Base-by-base conservation (phyloP, 2,329 filamentous ascomycete species). In the Colletotrichum filicis region DNA sequence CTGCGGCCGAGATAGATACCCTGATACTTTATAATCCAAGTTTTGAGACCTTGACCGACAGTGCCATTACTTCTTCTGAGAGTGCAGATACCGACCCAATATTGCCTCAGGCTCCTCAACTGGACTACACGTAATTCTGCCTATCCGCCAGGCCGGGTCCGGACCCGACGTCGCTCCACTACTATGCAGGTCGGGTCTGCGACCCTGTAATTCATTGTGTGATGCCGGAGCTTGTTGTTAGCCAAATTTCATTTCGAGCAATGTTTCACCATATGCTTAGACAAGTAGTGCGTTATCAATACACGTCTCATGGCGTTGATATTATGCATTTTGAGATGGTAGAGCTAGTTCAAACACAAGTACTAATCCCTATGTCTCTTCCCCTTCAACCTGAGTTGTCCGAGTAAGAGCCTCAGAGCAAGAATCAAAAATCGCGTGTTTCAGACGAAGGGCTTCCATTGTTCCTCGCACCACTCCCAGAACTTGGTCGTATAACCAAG, bases 381-480 rank as follows among this genome's bases (percentile, higher is more conserved):
- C 16, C 37, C 14, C 7, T 42, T 42, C 2, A 37, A 6, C 14
- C 30, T 9, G 5, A 12, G 16, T 19, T 19, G 37, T 19, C 16
- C 19, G 37, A 19, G 37, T 16, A 16, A 19, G 37, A 6, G 37
- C 5, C 37, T 35, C 11, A 12, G 32, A 35, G 37, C 37, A 19
- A 42, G 16, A 19, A 16, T 19, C 9, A 11, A 35, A 35, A 35
- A 35, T 12, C 26, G 26, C 26, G 26, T 26, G 26, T 5, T 35
- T 35, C 46, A 67, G 4, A 61, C 8, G 22, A 67, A 67, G n/a
- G 59, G 32, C n/a, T 32, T 65, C 60, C 67, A 66, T n/a, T 71
- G 68, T 52, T 76, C 62, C 58, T 77, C 76, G 35, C 77, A 82
- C 77, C 80, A 80, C 32, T 78, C 76, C 80, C 81, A 81, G 37